Base-by-base conservation (phyloP, 805 yeast species). In the Candida patagonica region DNA sequence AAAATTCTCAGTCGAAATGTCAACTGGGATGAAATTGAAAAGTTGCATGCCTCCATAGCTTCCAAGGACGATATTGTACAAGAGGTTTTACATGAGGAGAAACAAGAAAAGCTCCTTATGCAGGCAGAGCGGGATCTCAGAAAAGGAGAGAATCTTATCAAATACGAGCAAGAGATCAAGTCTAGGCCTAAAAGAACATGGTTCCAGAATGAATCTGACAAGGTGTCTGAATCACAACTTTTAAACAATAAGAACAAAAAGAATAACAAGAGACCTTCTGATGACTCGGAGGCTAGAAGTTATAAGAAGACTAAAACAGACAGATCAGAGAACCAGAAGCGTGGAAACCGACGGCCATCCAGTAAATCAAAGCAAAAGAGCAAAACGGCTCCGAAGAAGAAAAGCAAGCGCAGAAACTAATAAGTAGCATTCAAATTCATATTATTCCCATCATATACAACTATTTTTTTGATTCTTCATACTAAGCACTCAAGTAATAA, bases 171-270 rank as follows among this genome's bases (percentile, higher is more conserved):
- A 39, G 97, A 92, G 61, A 92, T 92, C 55, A 72, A 75, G 48
- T 67, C 95, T 1, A 74, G 96, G 55, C 97, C 98, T 25, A 86
- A 75, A 61, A 77, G 99, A 65, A 92, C 98, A 0, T 92, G 99
- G 99, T 89, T 92, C 61, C 89, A 85, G 62, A 54, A 68, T 25
- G 77, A 73, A 44, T 62, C 60, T 36, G 78, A 74, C 26, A 74
- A 76, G 61, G 44, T 45, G 31, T 41, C 49, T 5, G 54, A 50
- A 21, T 24, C 47, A n/a, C 48, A 42, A 26, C 26, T 45, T 17
- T 39, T 36, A 29, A 42, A 43, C 15, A 33, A 57, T 54, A 56
- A 50, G 61, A 67, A 73, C 42, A 69, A 66, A 41, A 77, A 75
- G 41, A 73, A 75, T 54, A 71, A 70, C 51, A 80, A 77, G 57